Base-by-base conservation (phyloP, 495 filamentous ascomycete genomes). In the Parachaetomium inaequale region DNA sequence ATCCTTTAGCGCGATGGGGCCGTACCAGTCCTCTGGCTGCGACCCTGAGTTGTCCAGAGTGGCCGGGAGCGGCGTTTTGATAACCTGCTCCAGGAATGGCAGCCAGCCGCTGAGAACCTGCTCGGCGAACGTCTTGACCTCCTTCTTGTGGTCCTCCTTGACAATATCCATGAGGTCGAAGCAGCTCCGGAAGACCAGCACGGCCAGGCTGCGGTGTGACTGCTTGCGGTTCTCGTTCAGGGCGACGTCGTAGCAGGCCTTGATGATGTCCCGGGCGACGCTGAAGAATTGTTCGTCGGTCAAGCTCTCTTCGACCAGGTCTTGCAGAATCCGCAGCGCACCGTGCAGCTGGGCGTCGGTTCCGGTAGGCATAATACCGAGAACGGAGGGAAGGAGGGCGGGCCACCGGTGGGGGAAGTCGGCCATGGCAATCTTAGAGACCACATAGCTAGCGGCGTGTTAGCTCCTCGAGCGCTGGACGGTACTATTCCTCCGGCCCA, bases 361-460 rank as follows among this genome's bases (percentile, higher is more conserved):
- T 25, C 89, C 89, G 57, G 78, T 81, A 45, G 84, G 79, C 70
- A 98, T 90, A 32, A 91, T 79, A 28, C 86, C 85, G 55, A 98
- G 82, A 32, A 98, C 78, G 28, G 85, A 84, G 11, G 88, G 90
- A 15, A 98, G 84, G 10, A 98, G 83, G 55, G 84, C 84, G 1
- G 91, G 90, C 94, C 94, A 98, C 71, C 92, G 83, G 50, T 96
- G 90, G 21, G 94, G 94, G 71, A 93, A 98, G 77, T 98, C 94
- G 68, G 85, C 84, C 60, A 86, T 88, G 55, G 95, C 94, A 64
- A 98, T 96, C 78, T 97, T 97, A 80, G 90, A 92, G 56, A 97
- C 91, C n/a, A 89, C 90, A 69, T 87, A 89, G 72, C 93, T 85
- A 67, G 25, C 17, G 17, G 34, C 43, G 50, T 3, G 46, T 61